Percentiles rank a stretch among this genome's conserved stretches.
phyloP scores from a whole-genome alignment of 2,329 filamentous ascomycete species.

The Colletotrichum trifolii region DNA sequence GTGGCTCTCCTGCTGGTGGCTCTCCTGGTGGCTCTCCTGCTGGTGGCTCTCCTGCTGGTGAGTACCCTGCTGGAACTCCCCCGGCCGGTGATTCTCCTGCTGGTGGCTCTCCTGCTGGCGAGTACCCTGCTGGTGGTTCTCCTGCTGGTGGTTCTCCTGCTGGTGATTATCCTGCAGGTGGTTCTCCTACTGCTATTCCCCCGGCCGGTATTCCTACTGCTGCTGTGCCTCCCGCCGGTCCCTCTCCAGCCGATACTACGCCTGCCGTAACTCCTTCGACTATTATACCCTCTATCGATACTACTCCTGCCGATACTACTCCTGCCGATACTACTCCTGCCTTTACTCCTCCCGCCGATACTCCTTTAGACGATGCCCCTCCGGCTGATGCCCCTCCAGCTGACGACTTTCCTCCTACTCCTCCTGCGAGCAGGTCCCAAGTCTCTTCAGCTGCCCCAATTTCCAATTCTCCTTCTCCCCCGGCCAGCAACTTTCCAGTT shows the following conservation, averaged over 20 bases:
- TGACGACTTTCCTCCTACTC: no score
- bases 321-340: no score
- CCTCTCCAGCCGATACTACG: neutral
- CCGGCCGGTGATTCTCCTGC: neutral
- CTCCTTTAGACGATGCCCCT: neutral
- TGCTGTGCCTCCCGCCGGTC: neutral
- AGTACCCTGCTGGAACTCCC: neutral
- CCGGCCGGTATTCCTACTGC: constrained; percentile 1
- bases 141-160: neutral
- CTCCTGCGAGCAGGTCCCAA: no score
- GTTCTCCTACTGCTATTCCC: neutral
- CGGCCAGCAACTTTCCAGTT: no score
- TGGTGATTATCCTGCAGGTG: neutral
- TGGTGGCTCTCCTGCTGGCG: neutral
- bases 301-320: no score
- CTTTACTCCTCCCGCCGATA: neutral
- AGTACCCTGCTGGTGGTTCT: neutral
- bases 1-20: neutral
- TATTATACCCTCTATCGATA: neutral
- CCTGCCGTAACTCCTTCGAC: neutral
- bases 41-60: neutral
- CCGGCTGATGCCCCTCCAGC: no score
- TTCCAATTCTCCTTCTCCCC: no score
- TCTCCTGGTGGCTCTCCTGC: neutral
- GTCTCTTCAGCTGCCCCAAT: no score